Conservation (phyloP, 768 basidiomycete genomes). For the Clathrus columnatus region DNA sequence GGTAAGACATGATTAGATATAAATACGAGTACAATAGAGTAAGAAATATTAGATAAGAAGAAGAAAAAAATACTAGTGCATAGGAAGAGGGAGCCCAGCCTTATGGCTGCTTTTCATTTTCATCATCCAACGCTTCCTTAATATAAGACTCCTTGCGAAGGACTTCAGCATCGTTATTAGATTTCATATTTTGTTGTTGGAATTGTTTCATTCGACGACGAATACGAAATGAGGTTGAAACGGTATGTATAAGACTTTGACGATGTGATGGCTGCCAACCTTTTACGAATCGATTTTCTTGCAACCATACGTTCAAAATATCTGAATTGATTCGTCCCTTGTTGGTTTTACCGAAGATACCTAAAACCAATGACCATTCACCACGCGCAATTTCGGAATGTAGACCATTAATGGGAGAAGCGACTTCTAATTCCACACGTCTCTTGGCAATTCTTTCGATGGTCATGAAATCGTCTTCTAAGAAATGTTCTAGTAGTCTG, state of each 20-base stretch:
- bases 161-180: background rate
- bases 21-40: too few relatives aligned
- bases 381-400: slow-evolving; percentile 49
- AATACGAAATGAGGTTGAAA: background rate
- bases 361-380: slow-evolving; percentile 52
- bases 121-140: background rate
- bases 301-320: slow-evolving; percentile 39
- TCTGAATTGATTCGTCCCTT: background rate
- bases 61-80: too few relatives aligned
- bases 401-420: slow-evolving; percentile 27
- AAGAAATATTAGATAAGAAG: too few relatives aligned
- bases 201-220: background rate
- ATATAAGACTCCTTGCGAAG: background rate
- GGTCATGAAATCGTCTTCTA: background rate
- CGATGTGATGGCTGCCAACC: slow-evolving; percentile 35
- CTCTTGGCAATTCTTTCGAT: background rate
- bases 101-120: background rate
- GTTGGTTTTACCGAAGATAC: slow-evolving; percentile 34
- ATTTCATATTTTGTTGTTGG: background rate
- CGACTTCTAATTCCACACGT: background rate
- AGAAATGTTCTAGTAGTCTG: slow-evolving; percentile 14
- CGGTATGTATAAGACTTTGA: background rate
- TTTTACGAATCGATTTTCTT: slow-evolving; percentile 50
- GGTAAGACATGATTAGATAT: too few relatives aligned
- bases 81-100: too few relatives aligned